These are phyloP conservation scores for Talaromyces nanjingensis DNA, from an alignment of 495 filamentous ascomycete genomes.

Conservation along the genomic window DNA sequence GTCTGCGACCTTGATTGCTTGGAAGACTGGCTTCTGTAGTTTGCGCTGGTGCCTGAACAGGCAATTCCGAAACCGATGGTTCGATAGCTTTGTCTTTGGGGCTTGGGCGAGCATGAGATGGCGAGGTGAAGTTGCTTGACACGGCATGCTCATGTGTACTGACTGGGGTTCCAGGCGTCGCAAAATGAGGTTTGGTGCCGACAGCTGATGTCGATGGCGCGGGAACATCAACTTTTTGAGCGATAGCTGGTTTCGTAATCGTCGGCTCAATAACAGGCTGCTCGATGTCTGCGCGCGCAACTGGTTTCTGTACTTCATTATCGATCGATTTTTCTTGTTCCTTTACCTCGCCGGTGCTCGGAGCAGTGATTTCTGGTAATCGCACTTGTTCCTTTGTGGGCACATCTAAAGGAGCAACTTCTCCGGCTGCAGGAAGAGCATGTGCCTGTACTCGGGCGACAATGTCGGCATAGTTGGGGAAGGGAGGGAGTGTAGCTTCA, in stretches of 20 bases:
- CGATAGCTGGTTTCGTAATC: not conserved
- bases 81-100: conserved; percentile 1
- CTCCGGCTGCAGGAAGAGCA: conserved; percentile 18
- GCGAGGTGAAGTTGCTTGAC: not conserved
- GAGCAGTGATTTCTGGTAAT: not conserved
- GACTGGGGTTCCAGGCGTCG: conserved; percentile 8
- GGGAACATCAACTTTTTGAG: not conserved
- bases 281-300: not conserved
- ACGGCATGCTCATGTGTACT: conserved; percentile 5
- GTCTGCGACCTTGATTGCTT: conserved; percentile 25
- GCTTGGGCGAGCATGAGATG: conserved; percentile 4
- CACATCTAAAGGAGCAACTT: conserved; percentile 2
- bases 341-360: not conserved
- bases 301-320: not conserved
- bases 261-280: not conserved
- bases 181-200: conserved; percentile 2
- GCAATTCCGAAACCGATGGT: not conserved
- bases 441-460: conserved; percentile 20
- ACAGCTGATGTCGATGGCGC: conserved; percentile 11
- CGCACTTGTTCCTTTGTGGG: not conserved
- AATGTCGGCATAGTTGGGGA: conserved; percentile 39
- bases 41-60: not conserved
- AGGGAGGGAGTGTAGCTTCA: conserved; percentile 59
- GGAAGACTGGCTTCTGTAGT: conserved; percentile 8
- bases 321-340: not conserved